phyloP scores from a whole-genome alignment of 129 eudicot genomes.

The Helianthus tuberosus region DNA sequence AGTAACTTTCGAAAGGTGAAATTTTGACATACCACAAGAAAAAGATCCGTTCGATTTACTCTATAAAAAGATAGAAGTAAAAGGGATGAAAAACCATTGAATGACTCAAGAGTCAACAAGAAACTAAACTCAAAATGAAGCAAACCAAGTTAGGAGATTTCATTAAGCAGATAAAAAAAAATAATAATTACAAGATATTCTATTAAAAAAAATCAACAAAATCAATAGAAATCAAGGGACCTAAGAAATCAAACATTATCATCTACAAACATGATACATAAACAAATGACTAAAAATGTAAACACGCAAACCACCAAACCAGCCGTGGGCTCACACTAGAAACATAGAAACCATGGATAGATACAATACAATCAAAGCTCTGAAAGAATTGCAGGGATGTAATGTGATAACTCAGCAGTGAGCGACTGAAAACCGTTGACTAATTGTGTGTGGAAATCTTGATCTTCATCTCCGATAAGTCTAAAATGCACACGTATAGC shows the following conservation, averaged over 20 bases:
- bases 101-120: not conserved
- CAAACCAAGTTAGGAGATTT: constrained; percentile 17
- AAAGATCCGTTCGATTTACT: no score
- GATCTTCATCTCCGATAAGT: constrained; percentile 97
- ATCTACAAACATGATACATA: constrained; percentile 29
- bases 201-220: not conserved
- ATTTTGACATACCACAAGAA: no score
- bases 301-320: constrained; percentile 29
- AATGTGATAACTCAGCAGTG: constrained; percentile 96
- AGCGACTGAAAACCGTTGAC: constrained; percentile 99
- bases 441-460: constrained; percentile 94
- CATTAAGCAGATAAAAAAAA: not conserved
- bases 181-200: constrained; percentile 28
- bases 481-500: constrained; percentile 97
- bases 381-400: constrained; percentile 98
- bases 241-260: constrained; percentile 34
- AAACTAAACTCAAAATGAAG: constrained; percentile 16
- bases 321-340: constrained; percentile 17
- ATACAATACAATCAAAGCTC: constrained; percentile 61
- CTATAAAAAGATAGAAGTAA: not conserved
- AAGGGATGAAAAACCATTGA: constrained; percentile 2
- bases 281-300: constrained; percentile 21
- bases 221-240: constrained; percentile 12
- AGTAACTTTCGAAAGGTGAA: no score
- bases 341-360: constrained; percentile 9